Evolutionary conservation across 163 green algal genomes (phyloP).

Genomic region (Scenedesmus sp.): DNA sequence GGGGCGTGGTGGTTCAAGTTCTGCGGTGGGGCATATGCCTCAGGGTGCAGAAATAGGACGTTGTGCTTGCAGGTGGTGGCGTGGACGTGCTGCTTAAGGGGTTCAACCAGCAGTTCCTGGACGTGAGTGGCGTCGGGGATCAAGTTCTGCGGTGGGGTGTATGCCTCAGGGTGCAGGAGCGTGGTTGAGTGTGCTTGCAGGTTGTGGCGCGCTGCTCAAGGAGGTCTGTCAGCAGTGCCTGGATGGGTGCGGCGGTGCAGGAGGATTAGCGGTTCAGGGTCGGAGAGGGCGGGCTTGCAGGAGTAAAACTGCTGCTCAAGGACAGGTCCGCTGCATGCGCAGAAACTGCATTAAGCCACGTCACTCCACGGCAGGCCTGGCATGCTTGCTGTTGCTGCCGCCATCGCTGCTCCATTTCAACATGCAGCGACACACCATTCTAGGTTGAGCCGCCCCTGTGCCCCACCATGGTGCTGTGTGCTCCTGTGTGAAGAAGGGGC

Average conservation of each 20-base stretch:
- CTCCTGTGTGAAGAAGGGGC: too few species aligned
- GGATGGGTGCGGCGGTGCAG: constrained; percentile 81
- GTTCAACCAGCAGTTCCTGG: constrained; percentile 96
- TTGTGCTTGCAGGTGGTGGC: constrained; percentile 82
- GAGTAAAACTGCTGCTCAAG: too few species aligned
- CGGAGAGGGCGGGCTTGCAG: too few species aligned
- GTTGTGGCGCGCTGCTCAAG: constrained; percentile 97
- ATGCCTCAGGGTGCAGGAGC: not conserved
- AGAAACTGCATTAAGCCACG: too few species aligned
- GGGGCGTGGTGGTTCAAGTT: not conserved
- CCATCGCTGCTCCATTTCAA: too few species aligned
- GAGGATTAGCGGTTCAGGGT: too few species aligned
- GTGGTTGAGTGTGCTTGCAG: constrained; percentile 73
- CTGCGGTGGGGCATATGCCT: not conserved
- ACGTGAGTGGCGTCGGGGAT: constrained; percentile 68
- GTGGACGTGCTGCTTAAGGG: constrained; percentile 97
- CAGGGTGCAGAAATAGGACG: not conserved
- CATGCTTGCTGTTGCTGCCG: too few species aligned
- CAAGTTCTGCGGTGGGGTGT: not conserved
- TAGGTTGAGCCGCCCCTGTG: too few species aligned
- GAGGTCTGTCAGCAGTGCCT: constrained; percentile 98
- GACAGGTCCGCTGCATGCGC: too few species aligned
- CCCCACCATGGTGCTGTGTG: too few species aligned
- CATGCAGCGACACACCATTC: too few species aligned
- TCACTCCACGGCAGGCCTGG: too few species aligned